Percentiles rank a stretch among this genome's conserved stretches.
These are phyloP conservation scores for Paspalum notatum DNA, from an alignment of 176 grass and related monocot species.

Conservation along the genomic window DNA sequence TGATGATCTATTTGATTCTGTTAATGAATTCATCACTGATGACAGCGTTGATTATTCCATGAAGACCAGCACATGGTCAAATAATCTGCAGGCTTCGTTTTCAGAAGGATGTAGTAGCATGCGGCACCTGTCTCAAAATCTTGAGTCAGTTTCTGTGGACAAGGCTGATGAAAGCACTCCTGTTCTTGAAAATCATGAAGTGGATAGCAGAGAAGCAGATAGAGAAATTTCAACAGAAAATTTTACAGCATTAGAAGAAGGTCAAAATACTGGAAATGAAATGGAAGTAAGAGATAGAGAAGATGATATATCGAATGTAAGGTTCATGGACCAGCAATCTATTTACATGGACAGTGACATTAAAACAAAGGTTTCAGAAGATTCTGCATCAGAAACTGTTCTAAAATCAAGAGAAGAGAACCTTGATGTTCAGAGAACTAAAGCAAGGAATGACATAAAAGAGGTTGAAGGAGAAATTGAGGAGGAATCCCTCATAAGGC, in stretches of 20 bases:
- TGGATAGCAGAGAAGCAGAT: conserved; percentile 35
- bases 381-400: conserved; percentile 34
- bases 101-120: conserved; percentile 38
- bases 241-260: conserved; percentile 39
- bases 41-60: conserved; percentile 18
- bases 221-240: conserved; percentile 11
- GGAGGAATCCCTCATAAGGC: conserved; percentile 19
- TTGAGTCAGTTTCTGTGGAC: conserved; percentile 7
- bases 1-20: conserved; percentile 36
- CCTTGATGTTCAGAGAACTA: conserved; percentile 39
- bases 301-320: conserved; percentile 5
- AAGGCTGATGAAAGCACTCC: conserved; percentile 32
- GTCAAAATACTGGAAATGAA: conserved; percentile 15
- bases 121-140: conserved; percentile 37
- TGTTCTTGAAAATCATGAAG: conserved; percentile 36
- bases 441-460: conserved; percentile 48
- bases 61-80: conserved; percentile 25
- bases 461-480: conserved; percentile 39
- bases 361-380: conserved; percentile 23
- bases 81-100: conserved; percentile 38
- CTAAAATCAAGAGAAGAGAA: conserved; percentile 46
- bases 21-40: conserved; percentile 40
- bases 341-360: conserved; percentile 9
- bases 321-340: conserved; percentile 37
- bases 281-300: conserved; percentile 39